Evolutionary conservation across 2,329 filamentous ascomycete species (phyloP), one percentile per base, ranked within the genome.

Genomic region (Trichophyton rubrum): DNA sequence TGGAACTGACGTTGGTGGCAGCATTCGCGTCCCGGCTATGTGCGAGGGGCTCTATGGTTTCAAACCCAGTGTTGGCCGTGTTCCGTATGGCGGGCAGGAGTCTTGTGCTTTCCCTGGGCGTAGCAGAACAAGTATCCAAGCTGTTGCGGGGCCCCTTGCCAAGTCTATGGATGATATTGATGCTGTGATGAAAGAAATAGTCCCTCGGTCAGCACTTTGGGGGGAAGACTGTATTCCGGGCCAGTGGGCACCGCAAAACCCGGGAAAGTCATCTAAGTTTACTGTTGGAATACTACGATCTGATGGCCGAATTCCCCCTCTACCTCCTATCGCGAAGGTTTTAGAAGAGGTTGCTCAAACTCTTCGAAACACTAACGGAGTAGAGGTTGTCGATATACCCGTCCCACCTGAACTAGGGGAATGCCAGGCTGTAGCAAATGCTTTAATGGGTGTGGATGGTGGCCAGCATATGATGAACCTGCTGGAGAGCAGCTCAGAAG

Each of bases 361-460:
- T 1, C 67, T 78, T n/a, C 67, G 68, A 3, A 63, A 62, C 1
- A 71, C 69, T 0, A 59, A 69, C 45, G 78, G 78, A 0, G 71
- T 86, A n/a, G 77, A 82, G 53, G 77, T 85, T 1, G 73, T 86
- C 0, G 81, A 86, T 15, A 74, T 87, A 56, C 75, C 81, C 9
- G 76, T 82, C 4, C 78, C 80, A 0, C 67, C 73, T 0, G 72
- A 79, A 2, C 78, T 86, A 59, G 76, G 77, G 2, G 78, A 81
- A 66, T 80, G 79, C 59, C 80, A 85, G 61, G 78, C 75, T 1
- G 73, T 84, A 7, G 80, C 81, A 41, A 83, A 83, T 61, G 77
- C 77, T 15, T 72, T 87, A 58, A 82, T 86, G 71, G 78, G 78
- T 24, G 72, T 83, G 9, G 82, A 86, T 66, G 84, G 83, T 11